Evolutionary conservation across 2,329 filamentous ascomycete species (phyloP).

Genomic region (Penicillium sp.): DNA sequence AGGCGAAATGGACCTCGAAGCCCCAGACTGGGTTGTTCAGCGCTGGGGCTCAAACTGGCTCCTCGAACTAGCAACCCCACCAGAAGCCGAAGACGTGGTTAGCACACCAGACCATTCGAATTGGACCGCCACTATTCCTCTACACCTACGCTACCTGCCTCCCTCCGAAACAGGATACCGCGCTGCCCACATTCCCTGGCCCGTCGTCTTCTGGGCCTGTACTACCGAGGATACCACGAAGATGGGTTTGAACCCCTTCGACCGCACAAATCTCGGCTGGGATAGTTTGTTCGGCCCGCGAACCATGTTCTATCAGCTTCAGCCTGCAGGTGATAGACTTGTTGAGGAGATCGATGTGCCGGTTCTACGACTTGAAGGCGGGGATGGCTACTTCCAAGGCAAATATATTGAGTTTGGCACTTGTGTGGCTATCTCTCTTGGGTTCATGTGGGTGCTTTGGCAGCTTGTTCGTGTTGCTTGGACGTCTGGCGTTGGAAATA

Average conservation of each 20-base stretch:
- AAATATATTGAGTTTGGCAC: slow-evolving; percentile 55
- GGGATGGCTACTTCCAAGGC: slow-evolving; percentile 40
- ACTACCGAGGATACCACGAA: slow-evolving; percentile 58
- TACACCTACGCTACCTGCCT: slow-evolving; percentile 80
- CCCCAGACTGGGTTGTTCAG: slow-evolving; percentile 73
- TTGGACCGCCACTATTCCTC: slow-evolving; percentile 59
- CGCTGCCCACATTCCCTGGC: slow-evolving; percentile 67
- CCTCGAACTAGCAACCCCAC: slow-evolving; percentile 66
- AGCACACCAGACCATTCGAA: slow-evolving; percentile 13
- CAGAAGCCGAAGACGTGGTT: background rate
- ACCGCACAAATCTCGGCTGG: slow-evolving; percentile 79
- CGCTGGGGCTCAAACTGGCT: slow-evolving; percentile 78
- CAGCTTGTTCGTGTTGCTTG: slow-evolving; percentile 47
- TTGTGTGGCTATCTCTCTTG: slow-evolving; percentile 57
- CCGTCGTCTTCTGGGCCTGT: slow-evolving; percentile 89
- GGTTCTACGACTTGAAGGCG: slow-evolving; percentile 58
- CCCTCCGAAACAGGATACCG: slow-evolving; percentile 58
- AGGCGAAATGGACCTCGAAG: slow-evolving; percentile 83
- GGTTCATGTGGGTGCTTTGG: slow-evolving; percentile 69
- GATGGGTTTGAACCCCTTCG: slow-evolving; percentile 78
- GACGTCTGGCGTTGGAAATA: slow-evolving; percentile 17
- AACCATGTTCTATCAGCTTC: slow-evolving; percentile 80
- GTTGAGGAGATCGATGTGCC: slow-evolving; percentile 61
- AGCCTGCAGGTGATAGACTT: slow-evolving; percentile 51
- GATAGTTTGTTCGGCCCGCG: slow-evolving; percentile 72